Base-by-base conservation (phyloP, 1,139 yeast species). In the Yamadazyma atmosphaerica region DNA sequence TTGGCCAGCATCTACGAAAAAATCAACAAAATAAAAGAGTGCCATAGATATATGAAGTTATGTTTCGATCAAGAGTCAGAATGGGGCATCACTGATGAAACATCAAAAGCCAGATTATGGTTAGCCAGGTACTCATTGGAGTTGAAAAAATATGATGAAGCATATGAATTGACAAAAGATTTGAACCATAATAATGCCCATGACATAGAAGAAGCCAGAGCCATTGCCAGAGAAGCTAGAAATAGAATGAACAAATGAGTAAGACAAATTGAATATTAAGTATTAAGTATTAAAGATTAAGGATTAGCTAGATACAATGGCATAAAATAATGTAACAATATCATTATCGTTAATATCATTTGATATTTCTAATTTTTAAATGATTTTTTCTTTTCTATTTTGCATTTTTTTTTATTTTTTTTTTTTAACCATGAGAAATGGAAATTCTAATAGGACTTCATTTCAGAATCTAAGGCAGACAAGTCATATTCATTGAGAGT, bases 141-240 rank as follows among this genome's bases (percentile, higher is more conserved):
- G 14, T 63, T 63, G 35, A 68, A 74, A 14, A 76, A 80, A 44
- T 89, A 76, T 66, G 79, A 77, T 33, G 75, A 71, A 41, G 96
- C 97, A 0, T 82, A 83, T 47, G 79, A 75, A 36, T 78, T 85
- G 52, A 94, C 96, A 0, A 77, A 78, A 42, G 87, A 82, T 42
- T 72, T 89, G 47, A 81, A 82, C 17, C 82, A 82, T 43, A 94
- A 94, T 21, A 77, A 86, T 27, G 84, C 92, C 8, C 87, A 83
- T 44, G 96, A 87, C 52, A 78, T 88, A 25, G 96, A 88, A 54
- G 97, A 89, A 54, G 97, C 96, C 0, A 66, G 96, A 36, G 75
- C 85, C 0, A 83, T 90, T 34, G 87, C 92, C 0, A 71, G 94
- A 48, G 95, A 86, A 48, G 83, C 86, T 11, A 58, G 77, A 39